A percentile compares a stretch with the other conserved stretches of the same genome.
phyloP scores from a whole-genome alignment of 331 rosid genomes.

The Prunus yedoensis region DNA sequence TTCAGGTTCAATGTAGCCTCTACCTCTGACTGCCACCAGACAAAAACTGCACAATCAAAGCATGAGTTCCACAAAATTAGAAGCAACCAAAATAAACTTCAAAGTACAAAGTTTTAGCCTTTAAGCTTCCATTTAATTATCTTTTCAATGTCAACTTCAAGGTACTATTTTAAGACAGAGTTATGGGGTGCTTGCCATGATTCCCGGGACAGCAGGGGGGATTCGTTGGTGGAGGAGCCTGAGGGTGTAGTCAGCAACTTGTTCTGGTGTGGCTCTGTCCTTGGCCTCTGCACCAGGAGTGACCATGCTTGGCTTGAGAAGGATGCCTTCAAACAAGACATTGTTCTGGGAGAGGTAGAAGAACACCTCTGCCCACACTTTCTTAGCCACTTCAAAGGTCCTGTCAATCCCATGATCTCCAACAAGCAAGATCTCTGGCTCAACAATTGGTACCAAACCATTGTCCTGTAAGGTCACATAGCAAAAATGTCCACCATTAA shows the following conservation, averaged over 20 bases:
- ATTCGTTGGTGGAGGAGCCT: slow-evolving; percentile 71
- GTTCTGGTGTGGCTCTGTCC: slow-evolving; percentile 63
- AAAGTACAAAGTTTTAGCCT: too few species aligned
- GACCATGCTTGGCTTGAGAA: slow-evolving; percentile 95
- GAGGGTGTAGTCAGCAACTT: slow-evolving; percentile 79
- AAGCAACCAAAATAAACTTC: too few species aligned
- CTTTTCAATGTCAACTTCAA: too few species aligned
- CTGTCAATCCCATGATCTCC: slow-evolving; percentile 82
- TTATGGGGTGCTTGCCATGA: slow-evolving; percentile 55
- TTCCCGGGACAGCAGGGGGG: slow-evolving; percentile 94
- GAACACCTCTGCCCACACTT: slow-evolving; percentile 93
- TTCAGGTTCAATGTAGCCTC: slow-evolving; percentile 95
- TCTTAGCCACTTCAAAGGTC: slow-evolving; percentile 70
- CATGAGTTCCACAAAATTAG: not conserved
- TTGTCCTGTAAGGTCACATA: slow-evolving; percentile 50
- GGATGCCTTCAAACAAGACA: slow-evolving; percentile 77
- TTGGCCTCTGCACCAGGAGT: slow-evolving; percentile 88
- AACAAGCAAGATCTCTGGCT: slow-evolving; percentile 93
- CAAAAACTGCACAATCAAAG: slow-evolving; percentile 61
- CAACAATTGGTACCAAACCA: slow-evolving; percentile 93
- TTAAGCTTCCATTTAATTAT: too few species aligned
- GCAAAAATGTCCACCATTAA: not conserved
- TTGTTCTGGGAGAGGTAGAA: slow-evolving; percentile 64
- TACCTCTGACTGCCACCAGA: slow-evolving; percentile 97
- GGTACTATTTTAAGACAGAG: too few species aligned